phyloP scores from a whole-genome alignment of 2,329 filamentous ascomycete species.

The Thielaviopsis populi region DNA sequence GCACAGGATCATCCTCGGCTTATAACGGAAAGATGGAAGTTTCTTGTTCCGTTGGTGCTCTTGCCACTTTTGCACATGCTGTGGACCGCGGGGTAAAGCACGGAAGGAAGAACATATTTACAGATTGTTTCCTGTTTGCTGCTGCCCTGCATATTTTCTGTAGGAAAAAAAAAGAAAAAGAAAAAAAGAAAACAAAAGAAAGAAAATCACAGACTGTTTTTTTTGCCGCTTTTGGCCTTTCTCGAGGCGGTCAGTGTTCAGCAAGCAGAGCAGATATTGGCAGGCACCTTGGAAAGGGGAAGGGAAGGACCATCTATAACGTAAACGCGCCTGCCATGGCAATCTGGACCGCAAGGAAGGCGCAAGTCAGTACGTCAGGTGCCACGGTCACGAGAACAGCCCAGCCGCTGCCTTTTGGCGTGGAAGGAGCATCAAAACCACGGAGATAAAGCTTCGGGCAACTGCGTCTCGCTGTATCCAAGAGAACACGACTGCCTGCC shows the following conservation, averaged over 20 bases:
- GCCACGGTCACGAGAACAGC: conserved; percentile 1
- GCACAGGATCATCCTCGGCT: conserved; percentile 1
- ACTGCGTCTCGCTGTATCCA: background rate
- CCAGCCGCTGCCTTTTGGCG: background rate
- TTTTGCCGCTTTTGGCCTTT: background rate
- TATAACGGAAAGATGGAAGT: conserved; percentile 6
- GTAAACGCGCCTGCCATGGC: background rate
- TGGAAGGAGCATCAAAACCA: background rate
- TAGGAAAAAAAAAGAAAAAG: background rate
- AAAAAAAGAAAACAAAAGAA: background rate
- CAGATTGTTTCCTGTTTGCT: conserved; percentile 1
- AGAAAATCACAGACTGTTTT: background rate
- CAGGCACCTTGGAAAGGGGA: background rate
- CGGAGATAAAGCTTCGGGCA: background rate
- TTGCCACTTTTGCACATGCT: background rate
- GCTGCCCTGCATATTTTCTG: background rate
- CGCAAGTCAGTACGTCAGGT: conserved; percentile 8
- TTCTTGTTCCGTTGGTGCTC: conserved; percentile 3
- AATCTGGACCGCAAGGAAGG: background rate
- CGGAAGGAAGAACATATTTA: background rate
- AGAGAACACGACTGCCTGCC: background rate
- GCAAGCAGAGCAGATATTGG: too few species aligned
- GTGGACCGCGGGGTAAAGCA: background rate
- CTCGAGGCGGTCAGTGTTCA: background rate
- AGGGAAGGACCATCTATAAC: background rate